Base-by-base conservation (phyloP, 352 stramenopile genomes). In the Phytophthora cryptogea region DNA sequence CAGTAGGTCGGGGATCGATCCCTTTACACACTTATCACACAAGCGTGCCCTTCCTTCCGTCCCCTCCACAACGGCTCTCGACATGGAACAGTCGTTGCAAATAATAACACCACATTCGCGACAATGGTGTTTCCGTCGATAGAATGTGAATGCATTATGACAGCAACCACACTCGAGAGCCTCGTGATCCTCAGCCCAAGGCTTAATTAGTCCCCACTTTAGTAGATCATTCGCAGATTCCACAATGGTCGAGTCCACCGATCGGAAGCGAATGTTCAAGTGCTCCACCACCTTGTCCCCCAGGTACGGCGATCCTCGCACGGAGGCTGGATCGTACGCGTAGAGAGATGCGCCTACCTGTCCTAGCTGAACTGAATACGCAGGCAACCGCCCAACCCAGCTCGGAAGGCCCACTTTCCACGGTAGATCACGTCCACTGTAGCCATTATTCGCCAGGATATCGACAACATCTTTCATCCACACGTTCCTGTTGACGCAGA, bases 381-480 rank as follows among this genome's bases (percentile, higher is more conserved):
- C 83, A 48, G 86, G 86, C n/a, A 96, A 54, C 2, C 84, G 86
- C 16, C 85, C 87, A 33, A 94, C 83, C 87, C 87, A 96, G 32
- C 82, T 88, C 5, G 87, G 87, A 9, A 96, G 69, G 32, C 83
- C 87, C 28, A 89, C 81, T 31, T 79, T 76, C 80, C 85, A 92
- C 3, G 87, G 87, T n/a, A 96, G 68, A 69, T 94, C 85, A 27
- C 87, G 80, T 0, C 87, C 87, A 66, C 87, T 96, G 68, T 86
- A 94, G 4, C 87, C 87, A 63, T 96, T 94, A 39, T 74, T 80
- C 2, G 85, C 69, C 9, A 96, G 63, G n/a, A 86, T 88, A 37
- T 96, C 85, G 4, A 96, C 87, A 42, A 96, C 82, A 17, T 96
- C 87, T 52, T 92, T 93, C 82, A 96, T 90, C 85, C 83, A 96